phyloP scores from a whole-genome alignment of 345 rosid species.

The Capsella bursapastoris region DNA sequence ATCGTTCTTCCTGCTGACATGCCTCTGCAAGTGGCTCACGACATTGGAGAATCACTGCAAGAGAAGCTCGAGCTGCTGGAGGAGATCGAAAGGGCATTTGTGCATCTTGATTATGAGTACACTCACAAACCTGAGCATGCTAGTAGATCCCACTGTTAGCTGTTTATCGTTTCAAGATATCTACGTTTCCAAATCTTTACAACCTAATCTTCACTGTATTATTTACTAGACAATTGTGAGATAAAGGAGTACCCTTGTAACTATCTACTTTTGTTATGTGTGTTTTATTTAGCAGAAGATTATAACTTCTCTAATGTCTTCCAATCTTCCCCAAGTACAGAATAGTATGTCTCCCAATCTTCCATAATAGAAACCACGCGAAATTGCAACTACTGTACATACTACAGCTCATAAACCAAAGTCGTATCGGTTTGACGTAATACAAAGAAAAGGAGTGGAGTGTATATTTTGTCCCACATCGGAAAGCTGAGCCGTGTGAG shows the following conservation, averaged over 20 bases:
- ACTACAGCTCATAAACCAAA: no score
- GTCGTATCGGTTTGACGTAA: no score
- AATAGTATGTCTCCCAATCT: no score
- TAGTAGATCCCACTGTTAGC: slow-evolving; percentile 55
- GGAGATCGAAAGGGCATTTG: slow-evolving; percentile 94
- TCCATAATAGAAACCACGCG: no score
- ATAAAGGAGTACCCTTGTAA: slow-evolving; percentile 19
- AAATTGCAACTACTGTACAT: neutral
- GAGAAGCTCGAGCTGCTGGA: slow-evolving; percentile 90
- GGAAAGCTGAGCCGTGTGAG: no score
- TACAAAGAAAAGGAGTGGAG: no score
- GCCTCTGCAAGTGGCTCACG: slow-evolving; percentile 94
- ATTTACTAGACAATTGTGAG: slow-evolving; percentile 23
- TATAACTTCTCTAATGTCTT: no score
- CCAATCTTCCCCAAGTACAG: no score
- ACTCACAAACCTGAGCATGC: slow-evolving; percentile 96
- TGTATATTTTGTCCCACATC: no score
- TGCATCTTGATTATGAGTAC: slow-evolving; percentile 95
- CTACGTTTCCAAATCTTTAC: neutral
- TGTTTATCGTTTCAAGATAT: neutral
- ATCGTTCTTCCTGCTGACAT: slow-evolving; percentile 85
- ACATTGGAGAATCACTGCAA: slow-evolving; percentile 88
- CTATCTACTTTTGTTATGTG: neutral
- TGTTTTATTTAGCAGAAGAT: neutral
- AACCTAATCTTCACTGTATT: neutral